Percentiles rank a stretch among this genome's conserved stretches.
These are phyloP conservation scores for Fusarium denticulatum DNA, from an alignment of 2,329 filamentous ascomycete genomes.

Conservation along the genomic window DNA sequence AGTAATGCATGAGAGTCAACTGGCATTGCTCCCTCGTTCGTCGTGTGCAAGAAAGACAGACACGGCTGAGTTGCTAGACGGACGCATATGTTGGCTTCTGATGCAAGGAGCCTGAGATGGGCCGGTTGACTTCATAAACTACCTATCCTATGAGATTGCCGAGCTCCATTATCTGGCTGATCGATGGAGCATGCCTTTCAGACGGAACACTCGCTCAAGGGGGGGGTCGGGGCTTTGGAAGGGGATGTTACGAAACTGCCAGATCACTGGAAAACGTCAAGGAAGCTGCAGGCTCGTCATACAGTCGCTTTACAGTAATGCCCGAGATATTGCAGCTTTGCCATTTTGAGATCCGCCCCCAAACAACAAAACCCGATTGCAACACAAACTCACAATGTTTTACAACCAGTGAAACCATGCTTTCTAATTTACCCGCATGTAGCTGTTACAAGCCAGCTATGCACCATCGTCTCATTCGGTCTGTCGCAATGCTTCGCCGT, in stretches of 20 bases:
- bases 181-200: background rate
- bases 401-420: background rate
- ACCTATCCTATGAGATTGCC: background rate
- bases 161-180: background rate
- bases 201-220: background rate
- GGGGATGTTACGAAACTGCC: background rate
- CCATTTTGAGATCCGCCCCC: conserved; percentile 51
- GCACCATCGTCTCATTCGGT: background rate
- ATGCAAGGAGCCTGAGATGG: background rate
- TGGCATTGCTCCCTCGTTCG: background rate
- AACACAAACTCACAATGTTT: background rate
- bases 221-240: background rate
- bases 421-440: background rate
- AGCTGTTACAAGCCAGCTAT: background rate
- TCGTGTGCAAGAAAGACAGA: background rate
- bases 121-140: background rate
- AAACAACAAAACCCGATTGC: conserved; percentile 33
- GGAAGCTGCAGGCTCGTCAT: conserved; percentile 62
- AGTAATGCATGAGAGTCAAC: too few relatives aligned
- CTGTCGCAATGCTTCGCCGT: background rate
- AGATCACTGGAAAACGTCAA: conserved; percentile 56
- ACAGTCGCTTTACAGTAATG: conserved; percentile 63
- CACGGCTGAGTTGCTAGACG: too few relatives aligned
- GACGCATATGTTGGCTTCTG: background rate
- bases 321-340: conserved; percentile 53